Evolutionary conservation across 345 rosid genomes (phyloP).

Genomic region (Balakata baccata): DNA sequence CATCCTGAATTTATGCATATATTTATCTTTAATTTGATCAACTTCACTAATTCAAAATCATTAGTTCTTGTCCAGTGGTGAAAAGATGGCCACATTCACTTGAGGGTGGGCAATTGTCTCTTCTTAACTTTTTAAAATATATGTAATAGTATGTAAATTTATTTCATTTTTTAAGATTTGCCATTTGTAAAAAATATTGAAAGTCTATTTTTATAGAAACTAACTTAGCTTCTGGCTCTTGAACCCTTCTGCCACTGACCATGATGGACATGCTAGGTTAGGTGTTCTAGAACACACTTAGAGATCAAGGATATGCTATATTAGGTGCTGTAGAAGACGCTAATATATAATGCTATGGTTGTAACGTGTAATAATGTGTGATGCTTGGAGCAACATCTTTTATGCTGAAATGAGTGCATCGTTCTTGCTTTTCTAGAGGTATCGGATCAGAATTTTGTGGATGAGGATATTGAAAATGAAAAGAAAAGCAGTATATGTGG

Average conservation of each 20-base stretch:
- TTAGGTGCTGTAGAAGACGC: not conserved
- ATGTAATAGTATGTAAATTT: too few relatives aligned
- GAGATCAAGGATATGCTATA: too few relatives aligned
- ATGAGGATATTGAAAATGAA: constrained; percentile 44
- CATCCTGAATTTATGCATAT: too few relatives aligned
- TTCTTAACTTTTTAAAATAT: too few relatives aligned
- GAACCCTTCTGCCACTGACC: too few relatives aligned
- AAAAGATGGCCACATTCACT: too few relatives aligned
- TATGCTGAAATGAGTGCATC: not conserved
- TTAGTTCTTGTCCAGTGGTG: not conserved
- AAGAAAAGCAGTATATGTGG: constrained; percentile 23
- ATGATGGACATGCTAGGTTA: not conserved
- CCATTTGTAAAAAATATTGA: too few relatives aligned
- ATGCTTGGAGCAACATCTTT: not conserved
- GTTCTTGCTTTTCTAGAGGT: constrained; percentile 50
- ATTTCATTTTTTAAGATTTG: too few relatives aligned
- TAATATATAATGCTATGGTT: not conserved
- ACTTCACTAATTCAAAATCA: not conserved
- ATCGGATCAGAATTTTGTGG: constrained; percentile 82
- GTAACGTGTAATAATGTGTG: not conserved
- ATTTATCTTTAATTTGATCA: not conserved
- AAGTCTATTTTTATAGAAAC: too few relatives aligned
- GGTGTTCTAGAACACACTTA: too few relatives aligned
- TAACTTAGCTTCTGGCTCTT: too few relatives aligned
- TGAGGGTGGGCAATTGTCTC: too few relatives aligned